A percentile compares a stretch with the other conserved stretches of the same genome.
phyloP scores from a whole-genome alignment of 306 rosid genomes.

The Malus orientalis region DNA sequence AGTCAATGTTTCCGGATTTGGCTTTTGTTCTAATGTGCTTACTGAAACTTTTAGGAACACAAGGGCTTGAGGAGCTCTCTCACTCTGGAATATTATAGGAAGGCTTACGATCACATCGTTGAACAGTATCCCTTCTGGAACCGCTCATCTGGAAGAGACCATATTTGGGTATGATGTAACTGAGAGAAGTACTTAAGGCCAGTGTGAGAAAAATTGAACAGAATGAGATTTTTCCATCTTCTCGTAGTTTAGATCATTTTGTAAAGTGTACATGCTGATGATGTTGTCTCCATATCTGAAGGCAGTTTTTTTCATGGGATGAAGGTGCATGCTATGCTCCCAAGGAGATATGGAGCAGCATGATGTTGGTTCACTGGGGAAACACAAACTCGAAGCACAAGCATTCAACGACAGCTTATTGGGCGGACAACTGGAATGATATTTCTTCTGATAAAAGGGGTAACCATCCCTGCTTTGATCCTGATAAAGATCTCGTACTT shows the following conservation, averaged over 20 bases:
- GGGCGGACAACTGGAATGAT: conserved; percentile 85
- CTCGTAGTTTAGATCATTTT: background rate
- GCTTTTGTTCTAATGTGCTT: background rate
- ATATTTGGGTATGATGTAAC: conserved; percentile 69
- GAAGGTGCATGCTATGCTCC: conserved; percentile 99
- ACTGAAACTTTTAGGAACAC: conserved; percentile 49
- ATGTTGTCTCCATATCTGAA: conserved; percentile 33
- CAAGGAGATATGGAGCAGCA: conserved; percentile 97
- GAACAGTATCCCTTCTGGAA: conserved; percentile 81
- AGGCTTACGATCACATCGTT: conserved; percentile 62
- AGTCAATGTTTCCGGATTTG: background rate
- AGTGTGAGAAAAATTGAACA: background rate
- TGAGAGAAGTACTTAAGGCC: conserved; percentile 8
- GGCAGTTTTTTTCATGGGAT: conserved; percentile 98
- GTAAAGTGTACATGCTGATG: conserved; percentile 22
- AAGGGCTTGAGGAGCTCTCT: conserved; percentile 88
- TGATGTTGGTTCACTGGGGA: conserved; percentile 99
- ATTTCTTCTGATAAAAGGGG: conserved; percentile 68
- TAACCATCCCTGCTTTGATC: conserved; percentile 87
- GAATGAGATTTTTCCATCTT: conserved; percentile 10
- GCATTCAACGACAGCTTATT: conserved; percentile 90
- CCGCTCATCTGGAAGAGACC: conserved; percentile 90
- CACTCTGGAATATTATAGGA: conserved; percentile 77
- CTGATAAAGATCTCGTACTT: conserved; percentile 88
- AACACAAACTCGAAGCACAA: conserved; percentile 85